These are phyloP conservation scores for Trichosporon inkin DNA, from an alignment of 1,284 basidiomycete species.

Conservation along the genomic window DNA sequence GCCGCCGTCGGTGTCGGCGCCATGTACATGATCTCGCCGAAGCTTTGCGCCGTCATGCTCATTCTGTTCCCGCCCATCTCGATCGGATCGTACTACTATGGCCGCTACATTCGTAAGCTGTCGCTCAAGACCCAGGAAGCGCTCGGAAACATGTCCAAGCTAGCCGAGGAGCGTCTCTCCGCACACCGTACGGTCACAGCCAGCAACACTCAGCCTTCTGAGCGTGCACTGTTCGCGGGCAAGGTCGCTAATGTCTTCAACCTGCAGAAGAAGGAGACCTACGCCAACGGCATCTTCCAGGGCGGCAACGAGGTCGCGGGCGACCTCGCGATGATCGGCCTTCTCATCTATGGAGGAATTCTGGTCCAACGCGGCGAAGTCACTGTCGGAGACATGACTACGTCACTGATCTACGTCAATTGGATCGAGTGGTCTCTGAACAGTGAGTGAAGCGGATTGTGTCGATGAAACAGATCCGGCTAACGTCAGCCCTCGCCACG, in stretches of 20 bases:
- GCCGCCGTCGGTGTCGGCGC: slow-evolving; percentile 44
- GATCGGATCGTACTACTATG: slow-evolving; percentile 48
- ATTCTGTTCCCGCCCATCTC: slow-evolving; percentile 48
- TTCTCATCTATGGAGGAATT: slow-evolving; percentile 47
- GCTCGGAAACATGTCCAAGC: slow-evolving; percentile 46
- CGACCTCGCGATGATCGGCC: slow-evolving; percentile 47
- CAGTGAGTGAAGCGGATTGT: slow-evolving; percentile 31
- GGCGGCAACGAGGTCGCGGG: slow-evolving; percentile 47
- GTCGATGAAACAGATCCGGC: neutral
- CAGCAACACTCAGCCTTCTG: slow-evolving; percentile 43
- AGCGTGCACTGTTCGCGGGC: slow-evolving; percentile 37
- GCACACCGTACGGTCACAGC: slow-evolving; percentile 48
- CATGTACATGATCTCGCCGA: slow-evolving; percentile 48
- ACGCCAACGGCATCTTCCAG: slow-evolving; percentile 48
- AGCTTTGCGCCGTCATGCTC: slow-evolving; percentile 45
- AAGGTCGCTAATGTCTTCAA: slow-evolving; percentile 44
- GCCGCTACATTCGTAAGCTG: slow-evolving; percentile 45
- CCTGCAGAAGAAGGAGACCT: slow-evolving; percentile 47
- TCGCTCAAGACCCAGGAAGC: slow-evolving; percentile 48
- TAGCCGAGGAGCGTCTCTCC: slow-evolving; percentile 46
- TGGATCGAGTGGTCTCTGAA: slow-evolving; percentile 50
- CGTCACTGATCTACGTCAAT: slow-evolving; percentile 48
- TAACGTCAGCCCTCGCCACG: slow-evolving; percentile 38
- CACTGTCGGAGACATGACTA: slow-evolving; percentile 48
- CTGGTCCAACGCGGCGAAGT: slow-evolving; percentile 44